A percentile compares a stretch with the other conserved stretches of the same genome.
Evolutionary conservation across 345 rosid species (phyloP).

Genomic region (Arabis hirsuta): DNA sequence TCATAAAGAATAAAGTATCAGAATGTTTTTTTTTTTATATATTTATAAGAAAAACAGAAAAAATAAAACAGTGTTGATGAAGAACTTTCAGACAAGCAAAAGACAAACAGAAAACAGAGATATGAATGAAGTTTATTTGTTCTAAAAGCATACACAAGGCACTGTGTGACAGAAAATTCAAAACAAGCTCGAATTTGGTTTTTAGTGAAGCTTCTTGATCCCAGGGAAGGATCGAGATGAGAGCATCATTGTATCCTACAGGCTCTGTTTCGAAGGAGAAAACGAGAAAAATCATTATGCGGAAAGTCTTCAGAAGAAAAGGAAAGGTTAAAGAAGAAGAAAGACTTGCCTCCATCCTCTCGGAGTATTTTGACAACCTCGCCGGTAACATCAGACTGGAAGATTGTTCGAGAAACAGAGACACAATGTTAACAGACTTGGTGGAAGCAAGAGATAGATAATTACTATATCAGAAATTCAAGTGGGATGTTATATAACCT

Average conservation of each 20-base stretch:
- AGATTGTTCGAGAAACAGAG: conserved; percentile 11
- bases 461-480: not conserved
- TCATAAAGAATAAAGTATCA: not conserved
- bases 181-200: conserved; percentile 23
- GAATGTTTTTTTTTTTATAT: not conserved
- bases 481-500: conserved; percentile 50
- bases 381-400: conserved; percentile 82
- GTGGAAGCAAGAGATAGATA: not conserved
- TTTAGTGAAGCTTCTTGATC: conserved; percentile 83
- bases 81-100: conserved; percentile 28
- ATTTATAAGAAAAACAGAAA: conserved; percentile 5
- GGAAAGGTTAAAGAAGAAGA: conserved; percentile 10
- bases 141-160: conserved; percentile 37
- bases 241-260: conserved; percentile 86
- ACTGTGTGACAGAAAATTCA: conserved; percentile 30
- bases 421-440: conserved; percentile 10
- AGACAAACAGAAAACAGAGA: conserved; percentile 6
- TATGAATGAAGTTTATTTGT: conserved; percentile 38
- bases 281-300: conserved; percentile 14
- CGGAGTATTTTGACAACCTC: conserved; percentile 76
- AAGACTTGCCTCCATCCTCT: conserved; percentile 76
- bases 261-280: conserved; percentile 58
- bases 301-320: not conserved
- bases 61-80: conserved; percentile 23
- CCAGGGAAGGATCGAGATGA: conserved; percentile 85